Evolutionary conservation across 352 stramenopile genomes (phyloP).

Genomic region (Globisporangium nunn): DNA sequence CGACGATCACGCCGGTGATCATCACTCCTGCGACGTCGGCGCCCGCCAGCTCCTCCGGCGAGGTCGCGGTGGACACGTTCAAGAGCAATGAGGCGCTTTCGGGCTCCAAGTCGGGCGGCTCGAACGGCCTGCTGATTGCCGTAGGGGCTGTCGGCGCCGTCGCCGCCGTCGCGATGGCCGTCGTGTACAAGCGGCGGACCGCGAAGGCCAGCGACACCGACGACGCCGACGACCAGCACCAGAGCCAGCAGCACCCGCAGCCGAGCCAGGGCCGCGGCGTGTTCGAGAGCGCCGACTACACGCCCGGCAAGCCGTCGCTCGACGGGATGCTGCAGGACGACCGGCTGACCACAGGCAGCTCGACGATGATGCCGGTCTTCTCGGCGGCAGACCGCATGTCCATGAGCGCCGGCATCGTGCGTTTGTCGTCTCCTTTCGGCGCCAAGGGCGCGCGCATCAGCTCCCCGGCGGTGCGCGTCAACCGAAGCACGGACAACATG

Average conservation of each 20-base stretch:
- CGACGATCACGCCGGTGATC: background rate
- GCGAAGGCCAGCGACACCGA: background rate
- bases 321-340: conserved; percentile 14
- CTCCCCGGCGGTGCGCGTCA: background rate
- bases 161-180: conserved; percentile 4
- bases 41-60: background rate
- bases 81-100: conserved; percentile 3
- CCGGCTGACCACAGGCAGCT: conserved; percentile 7
- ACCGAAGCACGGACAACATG: conserved; percentile 2
- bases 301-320: conserved; percentile 5
- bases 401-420: conserved; percentile 6
- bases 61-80: conserved; percentile 14
- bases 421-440: conserved; percentile 12
- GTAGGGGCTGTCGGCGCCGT: conserved; percentile 1
- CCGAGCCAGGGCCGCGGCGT: conserved; percentile 2
- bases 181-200: conserved; percentile 11
- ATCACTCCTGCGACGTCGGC: background rate
- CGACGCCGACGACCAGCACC: conserved; percentile 1
- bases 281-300: conserved; percentile 14
- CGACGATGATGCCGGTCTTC: conserved; percentile 10
- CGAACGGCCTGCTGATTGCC: conserved; percentile 1
- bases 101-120: background rate
- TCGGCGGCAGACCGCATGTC: conserved; percentile 7
- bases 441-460: conserved; percentile 10
- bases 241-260: conserved; percentile 3